phyloP scores from a whole-genome alignment of 305 asterid genomes.

The Withania somnifera region DNA sequence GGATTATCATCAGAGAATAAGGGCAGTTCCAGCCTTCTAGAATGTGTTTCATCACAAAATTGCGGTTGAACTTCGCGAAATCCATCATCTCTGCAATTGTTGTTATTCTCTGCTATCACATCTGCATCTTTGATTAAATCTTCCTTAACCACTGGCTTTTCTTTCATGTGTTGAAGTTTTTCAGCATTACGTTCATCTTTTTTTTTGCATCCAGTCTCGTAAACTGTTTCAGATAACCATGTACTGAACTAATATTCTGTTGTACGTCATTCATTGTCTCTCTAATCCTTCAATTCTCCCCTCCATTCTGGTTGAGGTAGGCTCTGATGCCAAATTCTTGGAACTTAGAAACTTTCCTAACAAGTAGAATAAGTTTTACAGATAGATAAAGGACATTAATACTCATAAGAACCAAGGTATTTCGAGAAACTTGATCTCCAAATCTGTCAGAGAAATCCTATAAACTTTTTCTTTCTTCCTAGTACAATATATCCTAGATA shows the following conservation, averaged over 20 bases:
- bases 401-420: no score
- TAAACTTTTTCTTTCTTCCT: no score
- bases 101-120: background rate
- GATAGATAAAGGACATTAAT: no score
- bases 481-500: no score
- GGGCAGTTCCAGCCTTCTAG: background rate
- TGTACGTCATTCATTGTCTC: background rate
- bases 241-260: background rate
- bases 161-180: background rate
- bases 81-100: background rate
- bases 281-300: background rate
- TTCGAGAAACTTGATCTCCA: no score
- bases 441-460: no score
- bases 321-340: background rate
- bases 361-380: no score
- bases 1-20: background rate
- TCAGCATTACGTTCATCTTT: background rate
- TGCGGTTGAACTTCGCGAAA: background rate
- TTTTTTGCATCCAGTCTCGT: background rate
- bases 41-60: background rate
- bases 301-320: background rate
- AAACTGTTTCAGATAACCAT: background rate
- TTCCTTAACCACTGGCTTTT: background rate
- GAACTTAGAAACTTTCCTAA: background rate
- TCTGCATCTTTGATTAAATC: background rate